phyloP scores from a whole-genome alignment of 129 eudicot species.

The Lactuca sativa region DNA sequence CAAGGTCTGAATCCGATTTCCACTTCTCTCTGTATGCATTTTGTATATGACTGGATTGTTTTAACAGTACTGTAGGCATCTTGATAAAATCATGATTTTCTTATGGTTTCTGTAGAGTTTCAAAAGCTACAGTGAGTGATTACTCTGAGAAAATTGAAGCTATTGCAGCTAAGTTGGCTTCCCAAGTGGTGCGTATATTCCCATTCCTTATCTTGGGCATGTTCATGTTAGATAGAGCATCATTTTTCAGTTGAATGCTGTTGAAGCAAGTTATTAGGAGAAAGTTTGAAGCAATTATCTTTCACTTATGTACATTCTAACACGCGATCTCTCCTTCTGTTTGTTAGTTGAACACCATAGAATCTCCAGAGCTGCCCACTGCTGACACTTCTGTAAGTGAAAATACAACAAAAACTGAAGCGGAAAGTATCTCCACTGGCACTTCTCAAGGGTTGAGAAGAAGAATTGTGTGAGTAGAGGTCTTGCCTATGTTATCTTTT shows the following conservation, averaged over 20 bases:
- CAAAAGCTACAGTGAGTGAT: slow-evolving; percentile 71
- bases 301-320: background rate
- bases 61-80: background rate
- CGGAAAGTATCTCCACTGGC: slow-evolving; percentile 26
- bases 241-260: background rate
- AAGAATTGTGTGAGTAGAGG: slow-evolving; percentile 57
- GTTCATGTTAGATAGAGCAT: background rate
- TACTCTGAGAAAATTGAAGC: slow-evolving; percentile 88
- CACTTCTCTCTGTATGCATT: background rate
- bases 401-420: slow-evolving; percentile 45
- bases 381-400: slow-evolving; percentile 31
- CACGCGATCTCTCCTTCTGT: slow-evolving; percentile 3
- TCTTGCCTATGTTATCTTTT: background rate
- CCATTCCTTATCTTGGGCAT: background rate
- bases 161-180: slow-evolving; percentile 67
- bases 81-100: background rate
- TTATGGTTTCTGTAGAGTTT: slow-evolving; percentile 43
- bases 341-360: slow-evolving; percentile 26
- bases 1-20: slow-evolving; percentile 57
- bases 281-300: background rate
- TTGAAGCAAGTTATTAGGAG: background rate
- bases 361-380: slow-evolving; percentile 35
- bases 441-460: slow-evolving; percentile 66
- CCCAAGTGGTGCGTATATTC: slow-evolving; percentile 44
- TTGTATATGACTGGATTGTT: background rate